These are phyloP conservation scores for Suillus decipiens DNA, from an alignment of 768 basidiomycete species.

Conservation along the genomic window DNA sequence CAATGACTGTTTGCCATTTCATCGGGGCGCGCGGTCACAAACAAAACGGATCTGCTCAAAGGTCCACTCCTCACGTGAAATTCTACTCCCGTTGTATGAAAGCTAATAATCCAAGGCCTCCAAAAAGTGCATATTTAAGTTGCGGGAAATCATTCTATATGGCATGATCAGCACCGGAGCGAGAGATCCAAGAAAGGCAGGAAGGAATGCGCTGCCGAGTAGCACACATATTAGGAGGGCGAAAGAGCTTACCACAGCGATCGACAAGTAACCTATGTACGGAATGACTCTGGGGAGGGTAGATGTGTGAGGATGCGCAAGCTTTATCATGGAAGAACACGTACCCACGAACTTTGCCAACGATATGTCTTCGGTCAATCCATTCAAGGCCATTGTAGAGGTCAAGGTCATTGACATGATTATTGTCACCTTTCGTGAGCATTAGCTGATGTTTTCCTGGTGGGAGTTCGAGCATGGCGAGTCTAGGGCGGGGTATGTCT, in stretches of 20 bases:
- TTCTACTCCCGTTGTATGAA: slow-evolving; percentile 80
- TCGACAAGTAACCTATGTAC: slow-evolving; percentile 94
- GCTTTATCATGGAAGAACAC: slow-evolving; percentile 29
- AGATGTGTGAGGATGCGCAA: not conserved
- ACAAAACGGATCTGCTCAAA: not conserved
- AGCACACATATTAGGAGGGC: not conserved
- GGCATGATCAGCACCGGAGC: slow-evolving; percentile 13
- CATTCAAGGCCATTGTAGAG: slow-evolving; percentile 88
- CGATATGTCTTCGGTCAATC: slow-evolving; percentile 84
- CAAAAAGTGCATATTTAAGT: slow-evolving; percentile 83
- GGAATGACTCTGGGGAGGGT: slow-evolving; percentile 72
- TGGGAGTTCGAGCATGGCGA: slow-evolving; percentile 21
- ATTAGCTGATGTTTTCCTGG: slow-evolving; percentile 60
- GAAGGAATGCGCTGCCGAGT: slow-evolving; percentile 3
- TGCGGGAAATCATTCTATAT: slow-evolving; percentile 93
- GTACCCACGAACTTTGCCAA: slow-evolving; percentile 94
- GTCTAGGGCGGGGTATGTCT: not conserved
- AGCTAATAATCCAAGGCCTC: slow-evolving; percentile 77
- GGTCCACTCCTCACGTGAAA: not conserved
- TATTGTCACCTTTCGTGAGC: slow-evolving; percentile 97
- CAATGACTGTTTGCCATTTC: not conserved
- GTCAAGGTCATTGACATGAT: slow-evolving; percentile 81
- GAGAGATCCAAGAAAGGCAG: not conserved
- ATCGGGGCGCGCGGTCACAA: not conserved
- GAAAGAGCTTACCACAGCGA: slow-evolving; percentile 72